Base-by-base conservation (phyloP, 2,329 filamentous ascomycete species). In the Xylaria sp. region DNA sequence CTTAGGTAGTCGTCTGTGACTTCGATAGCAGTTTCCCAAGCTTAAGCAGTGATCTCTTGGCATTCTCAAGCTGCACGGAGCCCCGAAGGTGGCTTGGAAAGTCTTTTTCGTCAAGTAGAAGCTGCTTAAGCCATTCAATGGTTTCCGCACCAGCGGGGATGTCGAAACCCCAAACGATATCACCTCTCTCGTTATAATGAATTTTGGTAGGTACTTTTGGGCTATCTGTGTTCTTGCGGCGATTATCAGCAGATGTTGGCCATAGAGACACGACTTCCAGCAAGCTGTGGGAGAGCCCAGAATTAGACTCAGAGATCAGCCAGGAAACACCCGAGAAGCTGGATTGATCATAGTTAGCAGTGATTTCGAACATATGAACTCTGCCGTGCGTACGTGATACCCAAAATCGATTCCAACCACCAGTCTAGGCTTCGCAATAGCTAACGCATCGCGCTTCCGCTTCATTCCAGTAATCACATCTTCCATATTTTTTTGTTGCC, bases 81-180 rank as follows among this genome's bases (percentile, higher is more conserved):
- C 37, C 3, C 0, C 60, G 38, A 0, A 80, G 0, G 5, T 23
- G 0, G 69, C 60, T 33, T 3, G 42, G 11, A 0, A 80, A 17
- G 37, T 81, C 76, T 0, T 55, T 25, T 0, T 71, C 56, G 0
- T 79, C 72, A 0, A 81, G 46, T 0, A 82, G 69, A 0, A 80
- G 65, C 0, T 82, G 70, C 54, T 82, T 82, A 65, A 82, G 80
- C 79, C 79, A 82, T 1, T 68, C 67, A 0, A 80, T 7, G 0
- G 74, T 46, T 0, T 76, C 59, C 1, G 17, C 58, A 0, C 69
- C 42, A 0, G 47, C 3, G 0, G 74, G 69, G 0, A 78, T 65
- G 0, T 64, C 67, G 17, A 77, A 79, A 0, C 78, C 77, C 75
- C 79, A 81, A 0, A 38, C 52, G 0, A 67, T 21, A 0, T 62